These are phyloP conservation scores for Phytophthora agathidicida DNA, from an alignment of 352 stramenopile genomes.

Conservation along the genomic window DNA sequence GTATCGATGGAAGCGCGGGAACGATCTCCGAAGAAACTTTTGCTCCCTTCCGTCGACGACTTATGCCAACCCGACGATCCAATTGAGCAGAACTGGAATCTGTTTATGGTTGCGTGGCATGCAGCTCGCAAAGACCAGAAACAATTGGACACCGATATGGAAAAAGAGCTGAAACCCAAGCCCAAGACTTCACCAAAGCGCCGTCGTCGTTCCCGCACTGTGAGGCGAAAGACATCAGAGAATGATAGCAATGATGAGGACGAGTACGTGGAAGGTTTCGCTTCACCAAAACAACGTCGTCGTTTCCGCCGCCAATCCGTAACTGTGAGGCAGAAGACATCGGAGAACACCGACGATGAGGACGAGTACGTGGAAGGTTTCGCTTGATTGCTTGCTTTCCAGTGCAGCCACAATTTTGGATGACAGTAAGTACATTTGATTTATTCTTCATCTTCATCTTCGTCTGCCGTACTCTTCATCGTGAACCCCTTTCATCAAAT, in stretches of 20 bases:
- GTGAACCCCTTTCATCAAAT: conserved; percentile 29
- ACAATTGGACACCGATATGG: conserved; percentile 69
- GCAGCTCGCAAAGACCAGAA: conserved; percentile 69
- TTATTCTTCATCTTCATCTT: conserved; percentile 20
- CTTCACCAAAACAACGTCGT: conserved; percentile 41
- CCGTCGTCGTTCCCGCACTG: conserved; percentile 38
- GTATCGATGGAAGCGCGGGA: conserved; percentile 33
- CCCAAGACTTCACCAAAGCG: conserved; percentile 35
- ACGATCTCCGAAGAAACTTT: conserved; percentile 26
- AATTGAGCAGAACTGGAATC: conserved; percentile 59
- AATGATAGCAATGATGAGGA: conserved; percentile 44
- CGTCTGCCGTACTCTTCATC: conserved; percentile 26
- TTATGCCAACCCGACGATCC: conserved; percentile 35
- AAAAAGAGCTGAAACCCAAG: conserved; percentile 22
- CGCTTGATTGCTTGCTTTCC: too few species aligned
- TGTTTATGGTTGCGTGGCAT: conserved; percentile 61
- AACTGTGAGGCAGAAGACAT: conserved; percentile 19
- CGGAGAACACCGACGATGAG: conserved; percentile 38
- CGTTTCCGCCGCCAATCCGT: conserved; percentile 33
- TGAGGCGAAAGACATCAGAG: conserved; percentile 20
- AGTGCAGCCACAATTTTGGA: too few species aligned
- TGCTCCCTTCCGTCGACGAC: conserved; percentile 44
- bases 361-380: conserved; percentile 44
- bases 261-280: conserved; percentile 39
- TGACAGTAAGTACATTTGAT: too few species aligned